Base-by-base conservation (phyloP, 1,139 yeast genomes). In the Suhomyces kunorum region DNA sequence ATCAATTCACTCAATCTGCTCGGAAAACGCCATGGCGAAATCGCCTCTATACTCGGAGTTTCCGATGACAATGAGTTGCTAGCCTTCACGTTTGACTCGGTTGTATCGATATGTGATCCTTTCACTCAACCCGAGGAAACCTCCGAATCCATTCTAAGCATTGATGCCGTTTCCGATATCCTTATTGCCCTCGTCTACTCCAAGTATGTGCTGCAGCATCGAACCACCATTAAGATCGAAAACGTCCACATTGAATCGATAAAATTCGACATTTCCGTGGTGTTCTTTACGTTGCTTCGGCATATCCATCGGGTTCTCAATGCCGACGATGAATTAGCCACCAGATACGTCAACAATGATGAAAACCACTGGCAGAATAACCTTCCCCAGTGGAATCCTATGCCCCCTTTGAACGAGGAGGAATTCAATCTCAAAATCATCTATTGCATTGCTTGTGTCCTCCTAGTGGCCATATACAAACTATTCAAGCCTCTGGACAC, bases 41-140 rank as follows among this genome's bases (percentile, higher is more conserved):
- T 62, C 18, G 53, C 52, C 22, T 40, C 43, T 5, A 29, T 56
- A 24, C 44, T 61, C 9, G 51, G 55, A 12, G 34, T 63, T 24
- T 53, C 58, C 20, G 47, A 46, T 18, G 60, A 59, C 29, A 49
- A 50, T 17, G 45, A 48, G 8, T 39, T 49, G 22, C 38, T 51
- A 22, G 27, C 34, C 9, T 54, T 43, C 35, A 51, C 63, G 25
- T 69, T 65, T 47, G 44, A 47, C 34, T 57, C 67, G 9, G 54
- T 71, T 2, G 63, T 76, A 3, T 66, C 78, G 2, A 56, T 83
- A 28, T 76, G 82, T 40, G 88, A 83, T 54, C 87, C 87, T 4
- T 66, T 72, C 49, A 80, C 87, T 1, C 88, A 81, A 47, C 89
- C 90, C 0, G 74, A 76, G 30, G 86, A 83, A 25, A 71, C 72